A percentile compares a stretch with the other conserved stretches of the same genome.
phyloP scores from a whole-genome alignment of 257 asterid species.

The Mitragyna speciosa region DNA sequence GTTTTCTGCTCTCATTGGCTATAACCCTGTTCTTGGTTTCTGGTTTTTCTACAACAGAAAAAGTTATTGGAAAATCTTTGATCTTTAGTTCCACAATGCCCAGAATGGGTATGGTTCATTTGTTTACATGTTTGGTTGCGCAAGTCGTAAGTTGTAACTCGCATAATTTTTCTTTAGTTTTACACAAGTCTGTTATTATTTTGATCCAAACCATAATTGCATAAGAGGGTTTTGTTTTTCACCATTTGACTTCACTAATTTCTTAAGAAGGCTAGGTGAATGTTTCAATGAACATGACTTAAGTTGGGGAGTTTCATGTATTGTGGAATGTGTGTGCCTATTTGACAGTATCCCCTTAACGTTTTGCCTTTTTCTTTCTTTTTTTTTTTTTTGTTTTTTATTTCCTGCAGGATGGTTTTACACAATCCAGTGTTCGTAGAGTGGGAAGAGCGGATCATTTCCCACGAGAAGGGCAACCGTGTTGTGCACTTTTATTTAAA shows the following conservation, averaged over 20 bases:
- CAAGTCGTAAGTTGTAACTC: background rate
- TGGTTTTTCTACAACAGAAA: background rate
- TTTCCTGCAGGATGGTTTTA: conserved; percentile 40
- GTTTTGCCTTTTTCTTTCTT: no score
- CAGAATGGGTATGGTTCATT: background rate
- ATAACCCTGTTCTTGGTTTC: background rate
- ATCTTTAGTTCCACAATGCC: background rate
- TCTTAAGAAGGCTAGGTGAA: no score
- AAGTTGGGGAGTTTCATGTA: no score
- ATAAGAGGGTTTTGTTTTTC: background rate
- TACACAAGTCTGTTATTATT: background rate
- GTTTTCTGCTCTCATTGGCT: background rate
- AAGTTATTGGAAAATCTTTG: background rate
- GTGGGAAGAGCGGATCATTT: conserved; percentile 47
- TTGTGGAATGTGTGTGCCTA: background rate
- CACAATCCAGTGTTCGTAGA: conserved; percentile 22
- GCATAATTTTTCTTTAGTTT: background rate
- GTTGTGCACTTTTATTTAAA: conserved; percentile 38
- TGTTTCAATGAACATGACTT: no score
- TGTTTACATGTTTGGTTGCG: background rate
- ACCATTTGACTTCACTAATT: no score
- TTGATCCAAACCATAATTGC: background rate
- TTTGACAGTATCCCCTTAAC: background rate
- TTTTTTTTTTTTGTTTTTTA: background rate
- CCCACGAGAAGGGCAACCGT: conserved; percentile 33